These are phyloP conservation scores for Bretziella fagacearum DNA, from an alignment of 2,329 filamentous ascomycete genomes.

Conservation along the genomic window DNA sequence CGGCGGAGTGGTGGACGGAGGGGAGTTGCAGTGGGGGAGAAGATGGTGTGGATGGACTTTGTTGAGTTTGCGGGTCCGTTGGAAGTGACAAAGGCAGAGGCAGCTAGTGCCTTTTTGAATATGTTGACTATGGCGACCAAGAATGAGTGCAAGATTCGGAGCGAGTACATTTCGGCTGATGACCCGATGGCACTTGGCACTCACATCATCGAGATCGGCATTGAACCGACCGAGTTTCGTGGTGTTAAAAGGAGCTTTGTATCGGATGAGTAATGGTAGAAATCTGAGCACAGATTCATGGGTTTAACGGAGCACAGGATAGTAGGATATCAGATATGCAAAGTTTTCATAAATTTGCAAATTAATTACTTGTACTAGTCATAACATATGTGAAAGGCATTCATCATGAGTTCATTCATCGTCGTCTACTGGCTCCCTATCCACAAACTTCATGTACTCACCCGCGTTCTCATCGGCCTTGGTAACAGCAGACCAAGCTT, in stretches of 20 bases:
- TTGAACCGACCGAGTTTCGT: slow-evolving; percentile 3
- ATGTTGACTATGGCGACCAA: slow-evolving; percentile 54
- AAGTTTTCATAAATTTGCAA: too few relatives aligned
- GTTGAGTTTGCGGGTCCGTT: slow-evolving; percentile 47
- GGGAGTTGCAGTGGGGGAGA: background rate
- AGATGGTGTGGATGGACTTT: slow-evolving; percentile 41
- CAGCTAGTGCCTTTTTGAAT: slow-evolving; percentile 61
- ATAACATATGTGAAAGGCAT: background rate
- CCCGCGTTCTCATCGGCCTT: slow-evolving; percentile 28
- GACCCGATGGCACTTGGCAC: slow-evolving; percentile 6
- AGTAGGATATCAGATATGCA: background rate
- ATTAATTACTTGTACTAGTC: too few relatives aligned
- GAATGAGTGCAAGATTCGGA: slow-evolving; percentile 38
- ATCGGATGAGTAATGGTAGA: too few relatives aligned
- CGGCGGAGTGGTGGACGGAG: background rate
- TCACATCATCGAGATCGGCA: slow-evolving; percentile 12
- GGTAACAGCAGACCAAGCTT: slow-evolving; percentile 51
- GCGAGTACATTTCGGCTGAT: slow-evolving; percentile 20
- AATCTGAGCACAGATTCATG: too few relatives aligned
- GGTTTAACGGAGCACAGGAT: background rate
- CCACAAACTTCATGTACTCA: slow-evolving; percentile 63
- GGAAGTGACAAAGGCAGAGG: slow-evolving; percentile 39
- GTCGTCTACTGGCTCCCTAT: slow-evolving; percentile 45
- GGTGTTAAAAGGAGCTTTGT: too few relatives aligned
- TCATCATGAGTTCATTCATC: slow-evolving; percentile 39